A percentile compares a stretch with the other conserved stretches of the same genome.
Evolutionary conservation across 768 basidiomycete genomes (phyloP).

Genomic region (Lactarius tabidus): DNA sequence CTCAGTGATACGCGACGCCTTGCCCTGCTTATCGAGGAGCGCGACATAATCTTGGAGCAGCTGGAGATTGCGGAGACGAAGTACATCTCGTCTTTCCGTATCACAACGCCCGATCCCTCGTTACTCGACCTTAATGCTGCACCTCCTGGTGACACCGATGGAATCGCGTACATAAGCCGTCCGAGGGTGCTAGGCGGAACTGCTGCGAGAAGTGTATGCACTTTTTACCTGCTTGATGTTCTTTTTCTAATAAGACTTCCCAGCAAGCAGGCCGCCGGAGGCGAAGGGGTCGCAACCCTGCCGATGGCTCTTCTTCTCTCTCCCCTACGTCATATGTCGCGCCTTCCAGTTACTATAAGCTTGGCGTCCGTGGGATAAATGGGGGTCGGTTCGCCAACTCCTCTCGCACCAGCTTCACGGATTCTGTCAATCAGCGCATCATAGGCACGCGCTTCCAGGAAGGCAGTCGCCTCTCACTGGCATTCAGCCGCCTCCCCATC

Average conservation of each 20-base stretch:
- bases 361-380: conserved; percentile 58
- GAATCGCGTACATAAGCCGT: conserved; percentile 61
- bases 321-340: conserved; percentile 76
- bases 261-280: conserved; percentile 39
- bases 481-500: conserved; percentile 55
- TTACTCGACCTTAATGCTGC: conserved; percentile 50
- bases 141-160: conserved; percentile 34
- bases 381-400: conserved; percentile 54
- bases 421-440: conserved; percentile 58
- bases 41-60: conserved; percentile 73
- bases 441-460: conserved; percentile 72
- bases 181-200: conserved; percentile 49
- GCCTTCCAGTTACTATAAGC: conserved; percentile 75
- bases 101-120: conserved; percentile 71
- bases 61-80: conserved; percentile 76
- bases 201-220: conserved; percentile 26
- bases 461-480: conserved; percentile 55
- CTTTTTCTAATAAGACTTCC: conserved; percentile 1
- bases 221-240: neutral
- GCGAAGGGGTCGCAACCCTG: conserved; percentile 53
- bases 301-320: conserved; percentile 62
- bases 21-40: conserved; percentile 66
- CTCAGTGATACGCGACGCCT: conserved; percentile 63
- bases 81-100: conserved; percentile 71
- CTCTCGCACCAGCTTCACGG: conserved; percentile 42